These are phyloP conservation scores for Erucastrum elatum DNA, from an alignment of 345 rosid genomes.

Conservation along the genomic window DNA sequence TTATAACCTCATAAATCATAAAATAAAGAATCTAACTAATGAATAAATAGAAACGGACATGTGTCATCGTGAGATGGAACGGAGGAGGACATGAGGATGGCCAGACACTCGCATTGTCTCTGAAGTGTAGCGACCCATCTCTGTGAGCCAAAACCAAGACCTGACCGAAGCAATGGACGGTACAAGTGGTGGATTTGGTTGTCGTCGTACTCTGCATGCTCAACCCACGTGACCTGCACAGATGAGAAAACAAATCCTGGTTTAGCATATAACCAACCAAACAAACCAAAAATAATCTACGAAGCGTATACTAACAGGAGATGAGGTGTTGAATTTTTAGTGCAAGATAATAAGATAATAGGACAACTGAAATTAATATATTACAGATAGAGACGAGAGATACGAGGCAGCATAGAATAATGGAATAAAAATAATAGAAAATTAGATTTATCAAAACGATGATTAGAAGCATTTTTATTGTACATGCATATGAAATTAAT, in stretches of 20 bases:
- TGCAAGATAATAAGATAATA: slow-evolving; percentile 11
- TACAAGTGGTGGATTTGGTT: slow-evolving; percentile 55
- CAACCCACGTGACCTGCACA: slow-evolving; percentile 53
- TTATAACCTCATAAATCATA: not conserved
- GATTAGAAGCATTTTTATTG: slow-evolving; percentile 18
- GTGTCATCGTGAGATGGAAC: slow-evolving; percentile 48
- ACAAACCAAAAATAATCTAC: not conserved
- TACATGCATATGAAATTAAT: slow-evolving; percentile 36
- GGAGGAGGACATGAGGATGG: slow-evolving; percentile 58
- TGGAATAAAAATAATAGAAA: slow-evolving; percentile 27
- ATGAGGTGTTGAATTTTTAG: not conserved
- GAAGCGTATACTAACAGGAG: not conserved
- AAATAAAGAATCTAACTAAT: not conserved
- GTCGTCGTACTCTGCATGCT: slow-evolving; percentile 62
- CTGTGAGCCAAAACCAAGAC: slow-evolving; percentile 67
- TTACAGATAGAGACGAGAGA: slow-evolving; percentile 16
- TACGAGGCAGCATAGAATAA: slow-evolving; percentile 35
- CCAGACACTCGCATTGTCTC: slow-evolving; percentile 60
- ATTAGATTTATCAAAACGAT: slow-evolving; percentile 36
- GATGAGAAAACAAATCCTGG: not conserved
- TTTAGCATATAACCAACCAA: not conserved
- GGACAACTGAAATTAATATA: slow-evolving; percentile 17
- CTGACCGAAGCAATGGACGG: slow-evolving; percentile 54
- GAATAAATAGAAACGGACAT: slow-evolving; percentile 36
- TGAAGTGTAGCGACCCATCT: slow-evolving; percentile 71